These are phyloP conservation scores for Venturia aucupariae DNA, from an alignment of 2,329 filamentous ascomycete genomes.

Conservation along the genomic window DNA sequence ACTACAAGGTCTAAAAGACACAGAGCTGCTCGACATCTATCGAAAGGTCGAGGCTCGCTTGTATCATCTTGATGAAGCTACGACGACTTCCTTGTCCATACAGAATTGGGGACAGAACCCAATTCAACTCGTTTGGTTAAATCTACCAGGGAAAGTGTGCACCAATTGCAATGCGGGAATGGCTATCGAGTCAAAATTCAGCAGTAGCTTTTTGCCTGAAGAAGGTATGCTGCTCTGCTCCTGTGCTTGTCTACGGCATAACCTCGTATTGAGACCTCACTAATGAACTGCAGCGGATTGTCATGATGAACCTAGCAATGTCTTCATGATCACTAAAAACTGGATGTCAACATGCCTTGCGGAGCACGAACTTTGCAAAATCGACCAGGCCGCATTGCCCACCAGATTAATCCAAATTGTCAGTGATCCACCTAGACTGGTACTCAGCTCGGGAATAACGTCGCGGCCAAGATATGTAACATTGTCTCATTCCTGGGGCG, in stretches of 20 bases:
- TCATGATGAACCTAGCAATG: not conserved
- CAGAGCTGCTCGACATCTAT: not conserved
- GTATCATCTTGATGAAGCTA: not conserved
- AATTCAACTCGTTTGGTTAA: not conserved
- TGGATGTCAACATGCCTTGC: not conserved
- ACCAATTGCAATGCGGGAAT: not conserved
- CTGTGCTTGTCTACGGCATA: not conserved
- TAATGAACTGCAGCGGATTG: not conserved
- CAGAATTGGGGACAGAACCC: not conserved
- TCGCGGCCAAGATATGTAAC: constrained; percentile 4
- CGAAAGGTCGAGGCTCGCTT: not conserved
- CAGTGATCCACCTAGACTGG: not conserved
- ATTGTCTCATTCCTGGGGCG: constrained; percentile 14
- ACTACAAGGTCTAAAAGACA: not conserved
- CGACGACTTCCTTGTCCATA: not conserved
- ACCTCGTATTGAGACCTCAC: not conserved
- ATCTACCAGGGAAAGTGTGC: not conserved
- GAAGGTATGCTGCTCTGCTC: not conserved
- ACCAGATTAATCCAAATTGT: not conserved
- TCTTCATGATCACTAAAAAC: not conserved
- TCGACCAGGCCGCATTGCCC: not conserved
- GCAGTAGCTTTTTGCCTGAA: not conserved
- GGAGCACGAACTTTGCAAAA: not conserved
- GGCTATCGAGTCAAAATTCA: not conserved
- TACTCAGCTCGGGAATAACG: not conserved